phyloP scores from a whole-genome alignment of 164 flowering plant species.

The Houttuynia cordata region DNA sequence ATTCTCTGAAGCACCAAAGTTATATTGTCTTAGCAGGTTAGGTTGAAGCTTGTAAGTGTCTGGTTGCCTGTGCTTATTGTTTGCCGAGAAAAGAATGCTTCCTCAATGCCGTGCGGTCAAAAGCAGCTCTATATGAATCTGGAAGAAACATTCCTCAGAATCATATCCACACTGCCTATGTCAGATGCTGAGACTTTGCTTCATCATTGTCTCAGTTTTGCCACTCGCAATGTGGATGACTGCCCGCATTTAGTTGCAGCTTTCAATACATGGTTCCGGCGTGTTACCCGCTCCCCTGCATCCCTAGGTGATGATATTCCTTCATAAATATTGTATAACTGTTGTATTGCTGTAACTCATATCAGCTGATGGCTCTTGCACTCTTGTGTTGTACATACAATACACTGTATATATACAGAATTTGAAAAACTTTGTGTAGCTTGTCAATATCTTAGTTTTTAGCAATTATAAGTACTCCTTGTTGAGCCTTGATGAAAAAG shows the following conservation, averaged over 20 bases:
- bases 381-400: no score
- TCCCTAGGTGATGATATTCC: background rate
- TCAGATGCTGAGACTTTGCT: constrained; percentile 64
- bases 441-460: no score
- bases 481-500: no score
- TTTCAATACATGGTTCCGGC: constrained; percentile 91
- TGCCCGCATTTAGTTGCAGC: constrained; percentile 79
- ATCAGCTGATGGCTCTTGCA: no score
- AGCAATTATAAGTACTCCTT: no score
- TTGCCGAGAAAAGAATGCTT: constrained; percentile 50
- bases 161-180: constrained; percentile 83
- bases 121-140: constrained; percentile 51
- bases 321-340: background rate
- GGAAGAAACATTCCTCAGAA: constrained; percentile 67
- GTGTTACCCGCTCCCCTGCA: constrained; percentile 41
- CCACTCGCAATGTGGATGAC: constrained; percentile 79
- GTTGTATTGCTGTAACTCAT: no score
- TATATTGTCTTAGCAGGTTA: constrained; percentile 40
- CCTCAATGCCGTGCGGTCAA: constrained; percentile 27
- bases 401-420: no score
- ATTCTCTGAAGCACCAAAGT: background rate
- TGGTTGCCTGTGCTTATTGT: constrained; percentile 91
- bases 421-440: no score
- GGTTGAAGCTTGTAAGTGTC: constrained; percentile 66
- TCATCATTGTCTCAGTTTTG: constrained; percentile 80